phyloP scores from a whole-genome alignment of 2,329 filamentous ascomycete species.

The Ilyonectria destructans region DNA sequence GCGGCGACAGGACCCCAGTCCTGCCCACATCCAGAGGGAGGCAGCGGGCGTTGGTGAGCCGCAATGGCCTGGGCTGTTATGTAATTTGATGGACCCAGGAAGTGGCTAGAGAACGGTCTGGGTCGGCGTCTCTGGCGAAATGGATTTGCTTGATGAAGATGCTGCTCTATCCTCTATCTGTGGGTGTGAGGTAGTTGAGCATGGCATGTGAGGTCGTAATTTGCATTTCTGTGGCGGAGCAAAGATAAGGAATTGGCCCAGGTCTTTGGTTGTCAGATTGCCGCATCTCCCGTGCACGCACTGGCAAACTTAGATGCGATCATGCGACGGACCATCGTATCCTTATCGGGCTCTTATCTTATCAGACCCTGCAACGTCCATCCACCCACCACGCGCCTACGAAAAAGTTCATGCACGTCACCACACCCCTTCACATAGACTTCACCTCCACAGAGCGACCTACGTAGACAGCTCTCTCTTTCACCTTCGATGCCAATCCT shows the following conservation, averaged over 20 bases:
- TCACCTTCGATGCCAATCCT: background rate
- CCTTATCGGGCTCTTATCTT: slow-evolving; percentile 33
- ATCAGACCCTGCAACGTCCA: slow-evolving; percentile 16
- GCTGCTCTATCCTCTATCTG: background rate
- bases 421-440: background rate
- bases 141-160: background rate
- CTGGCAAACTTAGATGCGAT: background rate
- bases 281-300: slow-evolving; percentile 1
- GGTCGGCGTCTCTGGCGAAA: background rate
- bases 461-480: background rate
- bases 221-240: background rate
- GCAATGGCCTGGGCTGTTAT: slow-evolving; percentile 15
- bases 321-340: background rate
- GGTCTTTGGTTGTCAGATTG: slow-evolving; percentile 1
- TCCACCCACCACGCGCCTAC: background rate
- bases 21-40: background rate
- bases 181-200: background rate
- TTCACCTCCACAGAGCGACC: background rate
- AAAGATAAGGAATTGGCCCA: background rate
- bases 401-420: slow-evolving; percentile 34
- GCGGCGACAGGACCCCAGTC: background rate
- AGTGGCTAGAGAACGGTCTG: background rate
- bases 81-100: slow-evolving; percentile 16
- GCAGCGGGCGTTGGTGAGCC: slow-evolving; percentile 26
- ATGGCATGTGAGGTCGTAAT: background rate